Conservation (phyloP, 2,329 filamentous ascomycete species). For the Biscogniauxia marginata region DNA sequence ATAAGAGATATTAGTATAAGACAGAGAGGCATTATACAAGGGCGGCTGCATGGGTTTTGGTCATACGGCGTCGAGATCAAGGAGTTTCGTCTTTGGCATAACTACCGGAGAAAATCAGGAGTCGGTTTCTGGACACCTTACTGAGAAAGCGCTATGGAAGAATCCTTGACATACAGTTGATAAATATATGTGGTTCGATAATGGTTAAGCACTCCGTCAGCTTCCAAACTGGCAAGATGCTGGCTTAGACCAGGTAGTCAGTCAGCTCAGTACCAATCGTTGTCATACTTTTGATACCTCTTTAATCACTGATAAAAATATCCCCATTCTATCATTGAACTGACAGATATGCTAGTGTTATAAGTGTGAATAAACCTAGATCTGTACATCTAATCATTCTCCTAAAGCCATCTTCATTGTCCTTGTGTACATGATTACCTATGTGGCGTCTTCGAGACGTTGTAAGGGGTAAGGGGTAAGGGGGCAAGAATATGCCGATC, state of each 20-base stretch:
- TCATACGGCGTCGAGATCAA: slow-evolving; percentile 7
- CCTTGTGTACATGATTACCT: too few species aligned
- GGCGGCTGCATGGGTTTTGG: slow-evolving; percentile 8
- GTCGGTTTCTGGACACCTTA: slow-evolving; percentile 2
- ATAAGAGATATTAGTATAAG: slow-evolving; percentile 3
- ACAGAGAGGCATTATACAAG: slow-evolving; percentile 1
- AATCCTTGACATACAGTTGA: slow-evolving; percentile 1
- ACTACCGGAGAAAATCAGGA: neutral
- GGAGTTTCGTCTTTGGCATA: slow-evolving; percentile 6
- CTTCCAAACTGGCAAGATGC: neutral
- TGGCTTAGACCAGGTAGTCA: neutral
- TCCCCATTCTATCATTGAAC: too few species aligned
- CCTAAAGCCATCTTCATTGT: too few species aligned
- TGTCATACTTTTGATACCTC: neutral
- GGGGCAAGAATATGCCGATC: too few species aligned
- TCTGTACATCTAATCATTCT: too few species aligned
- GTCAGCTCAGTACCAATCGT: neutral
- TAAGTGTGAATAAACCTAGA: too few species aligned
- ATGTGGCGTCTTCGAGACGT: too few species aligned
- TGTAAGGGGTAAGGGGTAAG: too few species aligned
- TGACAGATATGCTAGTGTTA: too few species aligned
- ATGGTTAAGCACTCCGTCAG: neutral
- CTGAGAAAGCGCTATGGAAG: neutral
- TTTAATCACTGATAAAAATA: neutral
- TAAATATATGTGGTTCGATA: neutral